phyloP scores from a whole-genome alignment of 2,329 filamentous ascomycete species.

The Cercospora citrullina region DNA sequence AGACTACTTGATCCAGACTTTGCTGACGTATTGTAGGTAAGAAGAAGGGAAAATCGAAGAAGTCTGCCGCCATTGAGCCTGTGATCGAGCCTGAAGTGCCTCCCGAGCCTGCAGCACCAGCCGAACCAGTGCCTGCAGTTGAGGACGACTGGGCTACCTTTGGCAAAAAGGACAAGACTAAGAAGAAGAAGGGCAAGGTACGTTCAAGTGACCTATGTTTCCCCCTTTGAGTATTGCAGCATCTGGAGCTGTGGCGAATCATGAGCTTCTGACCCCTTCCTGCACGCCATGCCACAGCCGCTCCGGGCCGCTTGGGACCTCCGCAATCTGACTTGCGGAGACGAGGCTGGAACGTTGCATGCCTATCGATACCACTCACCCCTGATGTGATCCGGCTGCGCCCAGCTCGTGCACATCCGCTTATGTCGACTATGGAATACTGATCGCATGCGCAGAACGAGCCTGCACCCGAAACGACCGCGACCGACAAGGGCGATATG shows the following conservation, averaged over 20 bases:
- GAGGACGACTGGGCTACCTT: conserved; percentile 24
- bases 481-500: conserved; percentile 39
- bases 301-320: conserved; percentile 31
- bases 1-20: neutral
- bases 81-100: conserved; percentile 41
- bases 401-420: conserved; percentile 19
- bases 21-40: conserved; percentile 5
- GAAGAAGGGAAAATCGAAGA: conserved; percentile 42
- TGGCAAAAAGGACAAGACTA: conserved; percentile 31
- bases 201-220: conserved; percentile 15
- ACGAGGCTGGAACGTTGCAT: conserved; percentile 8
- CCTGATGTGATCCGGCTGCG: conserved; percentile 22
- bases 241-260: conserved; percentile 21
- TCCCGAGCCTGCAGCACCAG: conserved; percentile 37
- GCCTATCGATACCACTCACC: conserved; percentile 31
- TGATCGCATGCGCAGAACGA: conserved; percentile 31
- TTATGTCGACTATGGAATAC: conserved; percentile 19
- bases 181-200: conserved; percentile 41
- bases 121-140: conserved; percentile 36
- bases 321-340: conserved; percentile 36
- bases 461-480: conserved; percentile 29
- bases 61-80: conserved; percentile 33
- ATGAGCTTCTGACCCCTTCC: conserved; percentile 15
- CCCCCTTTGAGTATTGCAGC: conserved; percentile 10
- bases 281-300: neutral